Evolutionary conservation across 768 basidiomycete genomes (phyloP).

Genomic region (Hericium coralloides): DNA sequence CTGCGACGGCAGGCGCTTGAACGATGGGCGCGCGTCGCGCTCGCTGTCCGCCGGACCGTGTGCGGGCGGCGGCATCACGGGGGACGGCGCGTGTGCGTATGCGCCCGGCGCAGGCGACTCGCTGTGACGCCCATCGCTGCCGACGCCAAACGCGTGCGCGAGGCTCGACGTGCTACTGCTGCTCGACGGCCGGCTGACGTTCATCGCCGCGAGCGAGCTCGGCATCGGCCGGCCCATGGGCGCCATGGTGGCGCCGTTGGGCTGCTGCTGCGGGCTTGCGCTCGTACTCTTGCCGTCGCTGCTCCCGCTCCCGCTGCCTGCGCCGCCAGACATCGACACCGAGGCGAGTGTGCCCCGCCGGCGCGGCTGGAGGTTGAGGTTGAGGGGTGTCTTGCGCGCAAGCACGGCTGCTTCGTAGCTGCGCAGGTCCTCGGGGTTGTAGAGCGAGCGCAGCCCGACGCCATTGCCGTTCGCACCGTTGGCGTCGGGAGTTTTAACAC

Average conservation of each 20-base stretch:
- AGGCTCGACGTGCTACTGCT: constrained; percentile 28
- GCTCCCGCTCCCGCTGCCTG: too few species aligned
- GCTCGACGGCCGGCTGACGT: constrained; percentile 28
- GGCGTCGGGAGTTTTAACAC: constrained; percentile 52
- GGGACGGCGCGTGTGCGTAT: not conserved
- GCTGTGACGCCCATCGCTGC: not conserved
- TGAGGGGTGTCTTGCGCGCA: constrained; percentile 54
- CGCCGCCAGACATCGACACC: not conserved
- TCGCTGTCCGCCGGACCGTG: constrained; percentile 8
- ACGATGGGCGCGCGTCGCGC: constrained; percentile 41
- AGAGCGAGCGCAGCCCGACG: constrained; percentile 20
- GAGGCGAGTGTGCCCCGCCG: constrained; percentile 13
- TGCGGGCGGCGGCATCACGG: too few species aligned
- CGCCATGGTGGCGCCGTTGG: not conserved
- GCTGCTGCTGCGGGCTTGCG: constrained; percentile 11
- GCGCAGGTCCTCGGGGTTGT: constrained; percentile 50
- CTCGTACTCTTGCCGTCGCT: constrained; percentile 12
- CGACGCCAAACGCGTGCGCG: constrained; percentile 31
- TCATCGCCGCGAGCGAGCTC: not conserved
- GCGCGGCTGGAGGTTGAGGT: constrained; percentile 44
- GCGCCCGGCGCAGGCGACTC: constrained; percentile 10
- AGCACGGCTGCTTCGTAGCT: constrained; percentile 72
- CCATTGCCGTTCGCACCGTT: constrained; percentile 11
- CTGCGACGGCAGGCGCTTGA: constrained; percentile 68
- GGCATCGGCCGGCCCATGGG: not conserved